Evolutionary conservation across 495 filamentous ascomycete genomes (phyloP), one percentile per base, ranked within the genome.

Genomic region (Neurospora tetraspora): DNA sequence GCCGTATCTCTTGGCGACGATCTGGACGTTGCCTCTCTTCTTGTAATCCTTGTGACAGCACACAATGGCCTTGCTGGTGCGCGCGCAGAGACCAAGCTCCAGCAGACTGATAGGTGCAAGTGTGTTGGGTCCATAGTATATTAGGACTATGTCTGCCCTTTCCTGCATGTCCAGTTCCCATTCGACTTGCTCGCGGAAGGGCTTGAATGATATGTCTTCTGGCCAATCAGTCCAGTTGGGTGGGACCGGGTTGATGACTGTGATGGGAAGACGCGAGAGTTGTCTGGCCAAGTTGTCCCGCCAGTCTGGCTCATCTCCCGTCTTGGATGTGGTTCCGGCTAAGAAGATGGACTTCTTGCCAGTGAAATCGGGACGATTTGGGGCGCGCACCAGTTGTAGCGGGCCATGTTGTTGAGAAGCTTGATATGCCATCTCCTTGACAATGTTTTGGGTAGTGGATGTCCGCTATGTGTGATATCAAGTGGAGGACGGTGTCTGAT

Each of bases 111-210:
- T 74, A 3, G 78, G 80, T 27, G 77, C 78, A 12, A 79, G 74
- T 7, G 76, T 79, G 0, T 69, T 77, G 0, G 82, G 79, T 42
- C 87, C 84, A 65, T 89, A 89, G 76, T 85, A 89, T 37, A 91
- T 72, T 9, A 86, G 85, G 8, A 90, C 81, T 20, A 89, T 70
- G 71, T 88, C 84, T 8, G 85, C 86, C 1, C 59, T 71, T 47
- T 87, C 85, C 71, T 87, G 83, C 77, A 82, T 86, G 23, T 86
- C 81, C 11, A 90, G 80, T 79, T 91, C 88, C 88, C 88, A 90
- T 43, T 84, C 79, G 0, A 88, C 86, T 77, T 91, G 89, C 73
- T 85, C 77, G 2, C 77, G 76, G 74, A 86, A 90, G 1, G 81
- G 83, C 0, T 71, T 45, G 70, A 82, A 84, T 0, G 76, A 69